phyloP scores from a whole-genome alignment of 2,329 filamentous ascomycete species.

The Colletotrichum navitas region DNA sequence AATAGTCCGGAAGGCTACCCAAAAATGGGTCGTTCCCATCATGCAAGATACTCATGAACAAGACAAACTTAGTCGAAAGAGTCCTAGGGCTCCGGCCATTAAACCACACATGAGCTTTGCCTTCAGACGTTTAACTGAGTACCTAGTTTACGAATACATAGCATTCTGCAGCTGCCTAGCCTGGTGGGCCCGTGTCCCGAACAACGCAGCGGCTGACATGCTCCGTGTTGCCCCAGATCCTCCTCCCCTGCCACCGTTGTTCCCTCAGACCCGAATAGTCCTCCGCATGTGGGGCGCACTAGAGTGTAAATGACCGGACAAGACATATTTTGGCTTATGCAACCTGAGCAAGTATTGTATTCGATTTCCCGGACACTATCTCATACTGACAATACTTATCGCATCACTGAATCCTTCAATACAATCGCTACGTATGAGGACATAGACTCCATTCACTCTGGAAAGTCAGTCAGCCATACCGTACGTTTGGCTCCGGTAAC shows the following conservation, averaged over 20 bases:
- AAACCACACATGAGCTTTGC: not conserved
- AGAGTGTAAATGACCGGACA: not conserved
- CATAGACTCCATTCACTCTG: not conserved
- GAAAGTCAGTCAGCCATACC: not conserved
- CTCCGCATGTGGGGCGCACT: not conserved
- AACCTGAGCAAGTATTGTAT: not conserved
- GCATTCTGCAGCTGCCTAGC: conserved; percentile 21
- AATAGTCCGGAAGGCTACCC: conserved; percentile 1
- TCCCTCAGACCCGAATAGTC: conserved; percentile 11
- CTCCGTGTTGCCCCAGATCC: conserved; percentile 33
- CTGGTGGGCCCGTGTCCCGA: conserved; percentile 35
- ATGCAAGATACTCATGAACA: not conserved
- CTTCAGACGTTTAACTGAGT: not conserved
- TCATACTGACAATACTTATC: not conserved
- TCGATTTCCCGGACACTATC: not conserved
- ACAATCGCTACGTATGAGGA: not conserved
- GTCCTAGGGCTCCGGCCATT: not conserved
- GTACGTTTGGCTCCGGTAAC: not conserved
- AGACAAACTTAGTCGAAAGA: not conserved
- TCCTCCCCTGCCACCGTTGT: not conserved
- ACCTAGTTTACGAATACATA: not conserved
- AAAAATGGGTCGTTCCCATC: not conserved
- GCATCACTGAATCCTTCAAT: not conserved
- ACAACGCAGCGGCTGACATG: conserved; percentile 31
- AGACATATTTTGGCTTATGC: conserved; percentile 7